Conservation (phyloP, 441 rosid genomes). For the Populus hybrid region DNA sequence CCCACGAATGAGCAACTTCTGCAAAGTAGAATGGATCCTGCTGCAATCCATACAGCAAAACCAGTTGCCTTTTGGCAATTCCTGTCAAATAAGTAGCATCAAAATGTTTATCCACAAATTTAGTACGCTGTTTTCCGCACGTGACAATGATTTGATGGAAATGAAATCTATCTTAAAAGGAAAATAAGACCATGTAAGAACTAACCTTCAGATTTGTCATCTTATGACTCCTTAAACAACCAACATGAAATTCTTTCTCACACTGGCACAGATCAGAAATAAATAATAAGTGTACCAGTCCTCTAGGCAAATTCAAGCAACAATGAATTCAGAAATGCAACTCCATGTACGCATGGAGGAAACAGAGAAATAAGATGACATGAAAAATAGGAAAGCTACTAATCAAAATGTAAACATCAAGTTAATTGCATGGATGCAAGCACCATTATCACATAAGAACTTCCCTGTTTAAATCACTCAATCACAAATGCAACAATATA, state of each 20-base stretch:
- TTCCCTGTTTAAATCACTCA: not conserved
- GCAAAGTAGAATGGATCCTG: constrained; percentile 52
- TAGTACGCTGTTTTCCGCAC: not conserved
- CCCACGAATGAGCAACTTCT: constrained; percentile 45
- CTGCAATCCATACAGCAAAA: constrained; percentile 62
- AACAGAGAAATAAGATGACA: not conserved
- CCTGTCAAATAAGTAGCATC: constrained; percentile 40
- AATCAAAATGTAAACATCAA: not conserved
- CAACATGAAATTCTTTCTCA: constrained; percentile 76
- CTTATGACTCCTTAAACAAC: constrained; percentile 67
- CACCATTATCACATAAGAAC: not conserved
- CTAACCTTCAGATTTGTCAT: constrained; percentile 64
- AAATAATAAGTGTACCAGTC: not conserved
- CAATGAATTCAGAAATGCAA: not conserved
- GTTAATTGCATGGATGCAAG: not conserved
- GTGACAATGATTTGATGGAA: not conserved
- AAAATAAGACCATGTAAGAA: not conserved
- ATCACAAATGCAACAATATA: not conserved
- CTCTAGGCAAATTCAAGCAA: not conserved
- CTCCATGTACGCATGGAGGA: constrained; percentile 2
- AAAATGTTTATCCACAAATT: constrained; percentile 9
- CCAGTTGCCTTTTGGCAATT: constrained; percentile 73
- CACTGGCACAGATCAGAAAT: constrained; percentile 40
- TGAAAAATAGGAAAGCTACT: not conserved
- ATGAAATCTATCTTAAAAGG: not conserved